Conservation (phyloP, 257 asterid genomes). For the Gentiana dahurica region DNA sequence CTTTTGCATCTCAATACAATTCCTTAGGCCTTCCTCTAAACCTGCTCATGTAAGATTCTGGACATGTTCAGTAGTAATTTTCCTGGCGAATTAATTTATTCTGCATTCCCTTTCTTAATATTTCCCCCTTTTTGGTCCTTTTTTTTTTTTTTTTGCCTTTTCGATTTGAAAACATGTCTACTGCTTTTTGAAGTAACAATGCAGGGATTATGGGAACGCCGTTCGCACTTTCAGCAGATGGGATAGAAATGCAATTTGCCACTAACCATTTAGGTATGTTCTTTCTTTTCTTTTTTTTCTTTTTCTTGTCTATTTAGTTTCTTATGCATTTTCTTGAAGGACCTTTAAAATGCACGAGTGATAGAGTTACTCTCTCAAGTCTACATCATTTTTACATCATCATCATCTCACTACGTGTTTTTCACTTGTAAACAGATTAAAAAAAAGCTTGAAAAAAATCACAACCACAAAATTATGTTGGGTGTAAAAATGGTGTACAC, state of each 20-base stretch:
- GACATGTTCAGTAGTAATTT: neutral
- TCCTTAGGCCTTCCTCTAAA: slow-evolving; percentile 34
- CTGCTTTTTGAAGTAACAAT: slow-evolving; percentile 41
- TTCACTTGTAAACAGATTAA: no score
- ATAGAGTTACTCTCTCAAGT: no score
- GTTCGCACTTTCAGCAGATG: slow-evolving; percentile 49
- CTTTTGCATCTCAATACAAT: slow-evolving; percentile 40
- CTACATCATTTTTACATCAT: no score
- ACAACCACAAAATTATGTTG: no score
- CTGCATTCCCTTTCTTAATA: neutral
- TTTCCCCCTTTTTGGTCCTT: neutral
- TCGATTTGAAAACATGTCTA: slow-evolving; percentile 6
- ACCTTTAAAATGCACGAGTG: no score
- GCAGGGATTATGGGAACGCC: slow-evolving; percentile 73
- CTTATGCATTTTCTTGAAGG: no score
- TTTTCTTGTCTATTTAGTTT: neutral
- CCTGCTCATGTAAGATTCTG: slow-evolving; percentile 41
- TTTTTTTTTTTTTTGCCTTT: neutral
- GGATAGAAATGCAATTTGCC: slow-evolving; percentile 69
- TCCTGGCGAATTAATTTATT: neutral
- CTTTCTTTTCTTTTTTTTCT: neutral
- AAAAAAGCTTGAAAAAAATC: no score
- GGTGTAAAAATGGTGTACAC: no score
- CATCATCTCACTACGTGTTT: no score
- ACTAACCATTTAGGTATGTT: slow-evolving; percentile 58